Percentiles rank a stretch among this genome's conserved stretches.
These are phyloP conservation scores for Isoetes taiwanensis DNA, from an alignment of 75 land plant genomes.

Conservation along the genomic window DNA sequence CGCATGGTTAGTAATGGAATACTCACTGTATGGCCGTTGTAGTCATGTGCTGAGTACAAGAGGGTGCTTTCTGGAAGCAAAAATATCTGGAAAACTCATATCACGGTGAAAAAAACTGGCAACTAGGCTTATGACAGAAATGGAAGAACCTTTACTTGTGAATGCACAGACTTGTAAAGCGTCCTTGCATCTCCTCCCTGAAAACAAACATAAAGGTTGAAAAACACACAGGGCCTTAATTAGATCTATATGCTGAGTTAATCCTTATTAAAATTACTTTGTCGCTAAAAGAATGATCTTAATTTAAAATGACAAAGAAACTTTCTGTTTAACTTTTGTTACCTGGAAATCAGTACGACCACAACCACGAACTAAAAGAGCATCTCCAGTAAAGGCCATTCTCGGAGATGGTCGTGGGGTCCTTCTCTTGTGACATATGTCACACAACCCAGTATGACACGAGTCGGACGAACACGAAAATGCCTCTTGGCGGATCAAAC, in stretches of 20 bases:
- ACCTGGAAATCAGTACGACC: conserved; percentile 7
- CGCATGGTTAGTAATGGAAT: too few relatives aligned
- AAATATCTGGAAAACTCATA: conserved; percentile 6
- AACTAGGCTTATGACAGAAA: not conserved
- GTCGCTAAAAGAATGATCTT: too few relatives aligned
- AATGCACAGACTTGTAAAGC: conserved; percentile 5
- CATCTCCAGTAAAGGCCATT: conserved; percentile 8
- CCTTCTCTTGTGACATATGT: conserved; percentile 2
- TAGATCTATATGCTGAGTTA: too few relatives aligned
- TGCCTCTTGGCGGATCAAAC: not conserved
- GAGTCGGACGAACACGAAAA: not conserved
- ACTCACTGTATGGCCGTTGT: not conserved
- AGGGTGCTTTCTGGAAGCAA: not conserved
- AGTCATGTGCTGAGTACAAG: conserved; percentile 5
- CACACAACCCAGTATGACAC: not conserved
- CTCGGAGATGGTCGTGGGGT: not conserved
- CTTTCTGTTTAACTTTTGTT: too few relatives aligned
- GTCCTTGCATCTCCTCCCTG: conserved; percentile 1
- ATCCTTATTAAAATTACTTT: too few relatives aligned
- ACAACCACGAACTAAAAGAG: conserved; percentile 1
- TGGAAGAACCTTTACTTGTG: not conserved
- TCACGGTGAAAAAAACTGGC: too few relatives aligned
- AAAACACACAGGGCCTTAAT: too few relatives aligned
- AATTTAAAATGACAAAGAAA: not conserved
- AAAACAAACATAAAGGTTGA: not conserved